Percentiles rank a stretch among this genome's conserved stretches.
Evolutionary conservation across 1,284 basidiomycete genomes (phyloP).

Genomic region (Cutaneotrichosporon arboriforme): DNA sequence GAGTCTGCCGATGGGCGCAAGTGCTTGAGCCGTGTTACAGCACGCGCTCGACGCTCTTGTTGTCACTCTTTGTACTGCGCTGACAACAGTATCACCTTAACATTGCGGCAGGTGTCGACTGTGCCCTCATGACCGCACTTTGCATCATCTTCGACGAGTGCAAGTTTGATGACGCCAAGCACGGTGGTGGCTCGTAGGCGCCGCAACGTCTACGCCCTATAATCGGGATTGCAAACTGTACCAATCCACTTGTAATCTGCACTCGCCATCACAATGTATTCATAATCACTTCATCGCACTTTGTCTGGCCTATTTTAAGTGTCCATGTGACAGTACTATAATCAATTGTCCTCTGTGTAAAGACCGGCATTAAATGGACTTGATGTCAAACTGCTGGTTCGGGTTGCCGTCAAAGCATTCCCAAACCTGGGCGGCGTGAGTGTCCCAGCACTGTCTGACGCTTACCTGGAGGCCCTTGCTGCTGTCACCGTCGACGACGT

Average conservation of each 20-base stretch:
- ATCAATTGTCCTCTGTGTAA: no score
- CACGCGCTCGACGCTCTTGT: no score
- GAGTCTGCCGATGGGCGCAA: background rate
- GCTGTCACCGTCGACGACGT: background rate
- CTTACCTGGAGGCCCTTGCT: background rate
- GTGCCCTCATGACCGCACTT: conserved; percentile 2
- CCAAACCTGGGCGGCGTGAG: conserved; percentile 2
- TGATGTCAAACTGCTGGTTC: background rate
- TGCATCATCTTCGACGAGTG: conserved; percentile 6
- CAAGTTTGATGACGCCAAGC: conserved; percentile 3
- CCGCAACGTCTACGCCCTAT: background rate
- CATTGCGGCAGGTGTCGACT: conserved; percentile 5
- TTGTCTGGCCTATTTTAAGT: no score
- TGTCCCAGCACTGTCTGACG: no score
- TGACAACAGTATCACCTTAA: conserved; percentile 6
- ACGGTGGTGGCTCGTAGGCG: background rate
- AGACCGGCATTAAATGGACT: background rate
- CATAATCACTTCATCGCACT: background rate
- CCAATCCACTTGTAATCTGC: background rate
- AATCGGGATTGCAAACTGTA: background rate
- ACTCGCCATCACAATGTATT: background rate
- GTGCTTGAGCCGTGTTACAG: no score
- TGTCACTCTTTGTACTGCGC: no score
- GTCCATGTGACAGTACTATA: no score
- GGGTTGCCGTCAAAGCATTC: background rate